Evolutionary conservation across 179 eudicot species (phyloP).

Genomic region (Silene noctiflora): DNA sequence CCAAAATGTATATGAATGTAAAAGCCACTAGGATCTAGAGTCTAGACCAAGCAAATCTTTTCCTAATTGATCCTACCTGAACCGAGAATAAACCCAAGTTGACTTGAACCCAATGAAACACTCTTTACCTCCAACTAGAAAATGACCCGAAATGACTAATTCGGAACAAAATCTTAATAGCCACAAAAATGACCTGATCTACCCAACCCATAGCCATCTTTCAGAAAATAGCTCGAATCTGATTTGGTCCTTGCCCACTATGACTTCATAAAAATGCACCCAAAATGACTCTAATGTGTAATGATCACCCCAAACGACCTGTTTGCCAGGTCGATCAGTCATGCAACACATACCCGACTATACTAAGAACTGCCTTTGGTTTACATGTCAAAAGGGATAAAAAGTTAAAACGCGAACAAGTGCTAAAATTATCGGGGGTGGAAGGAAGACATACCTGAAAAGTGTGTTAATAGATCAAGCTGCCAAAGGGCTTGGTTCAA

Average conservation of each 20-base stretch:
- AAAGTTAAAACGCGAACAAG: background rate
- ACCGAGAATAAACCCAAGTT: no score
- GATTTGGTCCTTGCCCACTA: no score
- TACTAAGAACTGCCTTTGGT: background rate
- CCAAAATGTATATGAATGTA: no score
- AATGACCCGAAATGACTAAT: no score
- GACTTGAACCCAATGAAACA: no score
- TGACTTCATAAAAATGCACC: background rate
- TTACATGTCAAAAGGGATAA: background rate
- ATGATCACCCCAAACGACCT: background rate
- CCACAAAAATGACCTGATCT: no score
- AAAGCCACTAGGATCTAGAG: no score
- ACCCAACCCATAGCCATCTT: no score
- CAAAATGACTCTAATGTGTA: background rate
- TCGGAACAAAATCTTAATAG: no score
- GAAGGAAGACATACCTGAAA: conserved; percentile 14
- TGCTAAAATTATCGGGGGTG: background rate
- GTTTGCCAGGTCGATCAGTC: background rate
- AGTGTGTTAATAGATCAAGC: conserved; percentile 34
- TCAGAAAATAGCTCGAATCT: background rate
- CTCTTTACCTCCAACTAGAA: no score
- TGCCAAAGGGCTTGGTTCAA: conserved; percentile 53
- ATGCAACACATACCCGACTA: background rate
- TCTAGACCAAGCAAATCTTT: no score
- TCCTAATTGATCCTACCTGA: no score